These are phyloP conservation scores for Pseudomassariella vexata DNA, from an alignment of 2,329 filamentous ascomycete genomes.

Conservation along the genomic window DNA sequence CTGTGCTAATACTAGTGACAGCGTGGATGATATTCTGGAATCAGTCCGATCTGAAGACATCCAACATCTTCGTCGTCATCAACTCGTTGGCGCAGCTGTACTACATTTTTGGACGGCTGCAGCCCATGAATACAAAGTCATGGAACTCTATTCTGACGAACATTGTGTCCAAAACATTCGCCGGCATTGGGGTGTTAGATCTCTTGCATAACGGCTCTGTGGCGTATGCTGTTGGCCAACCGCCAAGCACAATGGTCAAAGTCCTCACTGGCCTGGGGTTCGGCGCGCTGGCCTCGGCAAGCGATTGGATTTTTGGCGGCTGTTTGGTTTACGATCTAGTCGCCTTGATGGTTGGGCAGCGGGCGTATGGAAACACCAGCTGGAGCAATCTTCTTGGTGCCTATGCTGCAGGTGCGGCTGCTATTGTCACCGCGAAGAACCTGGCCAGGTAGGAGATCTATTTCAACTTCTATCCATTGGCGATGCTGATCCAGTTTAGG, in stretches of 20 bases:
- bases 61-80: constrained; percentile 50
- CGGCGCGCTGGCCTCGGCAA: constrained; percentile 37
- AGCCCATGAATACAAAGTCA: constrained; percentile 41
- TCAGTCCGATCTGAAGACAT: constrained; percentile 37
- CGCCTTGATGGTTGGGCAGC: constrained; percentile 47
- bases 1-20: constrained; percentile 12
- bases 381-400: constrained; percentile 46
- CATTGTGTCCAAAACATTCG: constrained; percentile 52
- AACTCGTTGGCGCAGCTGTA: constrained; percentile 50
- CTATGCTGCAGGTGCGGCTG: constrained; percentile 46
- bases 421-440: constrained; percentile 47
- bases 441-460: constrained; percentile 38
- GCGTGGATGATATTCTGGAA: constrained; percentile 62
- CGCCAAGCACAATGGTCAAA: constrained; percentile 40
- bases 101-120: constrained; percentile 43
- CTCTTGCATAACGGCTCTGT: constrained; percentile 52
- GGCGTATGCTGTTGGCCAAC: constrained; percentile 45
- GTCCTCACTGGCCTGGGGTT: constrained; percentile 48
- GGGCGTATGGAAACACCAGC: constrained; percentile 28
- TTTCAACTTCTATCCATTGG: constrained; percentile 14
- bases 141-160: constrained; percentile 50
- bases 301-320: constrained; percentile 56
- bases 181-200: constrained; percentile 54
- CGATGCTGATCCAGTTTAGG: constrained; percentile 4
- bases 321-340: constrained; percentile 55